Evolutionary conservation across 2,329 filamentous ascomycete genomes (phyloP).

Genomic region (Cadophora luteo-olivacea): DNA sequence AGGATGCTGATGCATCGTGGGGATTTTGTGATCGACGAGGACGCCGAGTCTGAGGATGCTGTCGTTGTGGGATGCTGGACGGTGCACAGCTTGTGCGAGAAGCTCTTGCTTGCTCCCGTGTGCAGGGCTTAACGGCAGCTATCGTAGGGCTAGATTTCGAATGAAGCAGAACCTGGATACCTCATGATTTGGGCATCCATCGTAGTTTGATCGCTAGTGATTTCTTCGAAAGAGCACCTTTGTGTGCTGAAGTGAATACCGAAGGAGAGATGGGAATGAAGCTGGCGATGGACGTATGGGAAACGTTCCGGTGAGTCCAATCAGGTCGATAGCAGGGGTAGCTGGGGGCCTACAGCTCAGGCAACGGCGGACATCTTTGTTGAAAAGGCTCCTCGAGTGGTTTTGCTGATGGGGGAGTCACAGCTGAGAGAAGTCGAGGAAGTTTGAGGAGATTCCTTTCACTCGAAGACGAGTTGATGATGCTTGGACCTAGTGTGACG

Average conservation of each 20-base stretch:
- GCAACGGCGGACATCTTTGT: conserved; percentile 35
- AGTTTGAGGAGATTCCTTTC: not conserved
- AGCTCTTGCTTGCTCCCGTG: conserved; percentile 30
- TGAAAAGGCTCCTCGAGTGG: conserved; percentile 19
- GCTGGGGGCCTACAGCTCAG: conserved; percentile 40
- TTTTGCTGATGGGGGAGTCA: conserved; percentile 8
- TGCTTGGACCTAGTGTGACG: conserved; percentile 16
- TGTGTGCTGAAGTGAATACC: conserved; percentile 20
- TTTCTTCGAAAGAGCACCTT: conserved; percentile 16
- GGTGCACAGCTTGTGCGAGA: conserved; percentile 33
- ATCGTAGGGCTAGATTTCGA: conserved; percentile 41
- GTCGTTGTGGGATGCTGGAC: conserved; percentile 30
- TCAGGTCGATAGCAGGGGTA: conserved; percentile 35
- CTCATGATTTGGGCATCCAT: conserved; percentile 46
- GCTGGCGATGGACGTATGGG: conserved; percentile 21
- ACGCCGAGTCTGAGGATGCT: conserved; percentile 33
- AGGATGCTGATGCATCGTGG: conserved; percentile 87
- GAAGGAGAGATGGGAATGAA: conserved; percentile 11
- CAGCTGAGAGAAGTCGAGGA: conserved; percentile 8
- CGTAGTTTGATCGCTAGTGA: conserved; percentile 32
- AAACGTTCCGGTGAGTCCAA: conserved; percentile 33
- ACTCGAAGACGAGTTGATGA: conserved; percentile 24
- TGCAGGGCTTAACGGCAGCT: conserved; percentile 35
- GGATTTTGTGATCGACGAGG: conserved; percentile 25
- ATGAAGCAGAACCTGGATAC: conserved; percentile 40